Conservation (phyloP, 805 yeast genomes). For the Metschnikowia baotianmanensis region DNA sequence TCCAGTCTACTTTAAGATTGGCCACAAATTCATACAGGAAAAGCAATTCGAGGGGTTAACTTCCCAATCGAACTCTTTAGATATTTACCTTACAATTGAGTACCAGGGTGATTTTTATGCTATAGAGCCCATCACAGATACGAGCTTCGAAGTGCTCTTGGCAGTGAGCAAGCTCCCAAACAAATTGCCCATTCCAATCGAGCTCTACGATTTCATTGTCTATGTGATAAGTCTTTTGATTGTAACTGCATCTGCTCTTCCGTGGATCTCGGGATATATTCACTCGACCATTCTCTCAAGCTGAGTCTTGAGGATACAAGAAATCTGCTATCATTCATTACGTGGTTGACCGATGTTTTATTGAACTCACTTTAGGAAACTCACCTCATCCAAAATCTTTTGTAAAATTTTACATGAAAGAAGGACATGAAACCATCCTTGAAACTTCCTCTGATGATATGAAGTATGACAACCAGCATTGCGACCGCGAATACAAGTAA, state of each 20-base stretch:
- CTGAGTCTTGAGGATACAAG: not conserved
- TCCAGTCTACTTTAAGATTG: slow-evolving; percentile 14
- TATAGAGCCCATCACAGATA: slow-evolving; percentile 2
- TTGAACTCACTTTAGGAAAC: no score
- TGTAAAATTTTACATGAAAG: no score
- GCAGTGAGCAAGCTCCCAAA: slow-evolving; percentile 16
- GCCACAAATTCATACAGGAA: slow-evolving; percentile 13
- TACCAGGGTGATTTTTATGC: slow-evolving; percentile 18
- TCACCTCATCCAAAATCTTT: no score
- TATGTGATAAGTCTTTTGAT: slow-evolving; percentile 16
- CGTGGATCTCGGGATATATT: slow-evolving; percentile 1
- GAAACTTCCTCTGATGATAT: no score
- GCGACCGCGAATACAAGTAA: no score
- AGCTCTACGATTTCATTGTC: slow-evolving; percentile 17
- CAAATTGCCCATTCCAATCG: slow-evolving; percentile 19
- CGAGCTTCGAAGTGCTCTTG: slow-evolving; percentile 9
- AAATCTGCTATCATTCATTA: no score
- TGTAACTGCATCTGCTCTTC: slow-evolving; percentile 9
- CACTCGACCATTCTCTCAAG: not conserved
- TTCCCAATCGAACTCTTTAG: slow-evolving; percentile 6
- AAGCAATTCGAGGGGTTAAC: not conserved
- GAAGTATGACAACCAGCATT: no score
- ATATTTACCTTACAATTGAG: slow-evolving; percentile 17
- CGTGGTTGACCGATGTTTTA: no score
- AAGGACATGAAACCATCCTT: no score